phyloP scores from a whole-genome alignment of 768 basidiomycete species.

The Termitomyces sp. region DNA sequence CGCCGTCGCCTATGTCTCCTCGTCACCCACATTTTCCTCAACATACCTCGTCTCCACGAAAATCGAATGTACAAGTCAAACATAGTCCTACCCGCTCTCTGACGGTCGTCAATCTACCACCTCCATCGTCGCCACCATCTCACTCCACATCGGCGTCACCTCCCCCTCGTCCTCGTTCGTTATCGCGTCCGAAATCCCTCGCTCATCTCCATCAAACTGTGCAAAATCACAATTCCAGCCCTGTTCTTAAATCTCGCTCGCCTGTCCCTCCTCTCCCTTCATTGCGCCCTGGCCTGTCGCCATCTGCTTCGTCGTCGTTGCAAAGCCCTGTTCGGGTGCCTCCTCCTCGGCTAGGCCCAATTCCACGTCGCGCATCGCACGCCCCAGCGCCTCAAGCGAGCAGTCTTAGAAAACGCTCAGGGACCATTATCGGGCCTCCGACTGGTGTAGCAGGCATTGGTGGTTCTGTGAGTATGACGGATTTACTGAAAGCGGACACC shows the following conservation, averaged over 20 bases:
- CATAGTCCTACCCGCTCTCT: conserved; percentile 8
- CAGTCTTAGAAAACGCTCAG: conserved; percentile 23
- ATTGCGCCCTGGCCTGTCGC: conserved; percentile 1
- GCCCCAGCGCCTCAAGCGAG: conserved; percentile 21
- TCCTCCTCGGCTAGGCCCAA: conserved; percentile 10
- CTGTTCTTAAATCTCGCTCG: conserved; percentile 9
- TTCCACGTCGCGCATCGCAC: conserved; percentile 20
- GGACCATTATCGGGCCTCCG: conserved; percentile 22
- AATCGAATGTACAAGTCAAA: conserved; percentile 20
- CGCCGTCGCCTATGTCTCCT: conserved; percentile 22
- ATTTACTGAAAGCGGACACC: conserved; percentile 9
- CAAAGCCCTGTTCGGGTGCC: background rate
- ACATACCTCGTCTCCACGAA: conserved; percentile 14
- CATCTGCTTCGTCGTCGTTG: conserved; percentile 2
- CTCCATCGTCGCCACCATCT: conserved; percentile 2
- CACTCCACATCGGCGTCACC: background rate
- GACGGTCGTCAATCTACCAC: conserved; percentile 2
- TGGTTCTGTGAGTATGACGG: conserved; percentile 16
- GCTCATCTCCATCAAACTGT: conserved; percentile 13
- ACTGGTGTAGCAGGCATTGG: conserved; percentile 16
- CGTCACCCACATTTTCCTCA: conserved; percentile 10
- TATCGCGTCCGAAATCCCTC: conserved; percentile 10
- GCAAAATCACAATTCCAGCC: conserved; percentile 14
- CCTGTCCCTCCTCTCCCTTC: conserved; percentile 3
- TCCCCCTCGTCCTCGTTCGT: background rate